A percentile compares a stretch with the other conserved stretches of the same genome.
phyloP scores from a whole-genome alignment of 768 basidiomycete species.

The Jaapia argillacea region DNA sequence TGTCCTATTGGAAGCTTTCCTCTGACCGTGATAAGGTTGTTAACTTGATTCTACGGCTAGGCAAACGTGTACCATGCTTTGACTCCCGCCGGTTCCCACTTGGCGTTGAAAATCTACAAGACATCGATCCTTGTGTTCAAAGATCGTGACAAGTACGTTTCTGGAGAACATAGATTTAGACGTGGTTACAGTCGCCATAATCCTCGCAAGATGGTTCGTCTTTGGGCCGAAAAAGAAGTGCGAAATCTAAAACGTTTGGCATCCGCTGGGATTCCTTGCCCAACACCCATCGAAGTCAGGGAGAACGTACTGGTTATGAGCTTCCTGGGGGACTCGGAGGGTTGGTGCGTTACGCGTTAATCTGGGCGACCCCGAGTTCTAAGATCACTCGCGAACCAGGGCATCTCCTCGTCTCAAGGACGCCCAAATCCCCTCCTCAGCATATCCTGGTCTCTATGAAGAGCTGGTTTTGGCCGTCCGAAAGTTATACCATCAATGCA shows the following conservation, averaged over 20 bases:
- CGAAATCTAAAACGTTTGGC: constrained; percentile 83
- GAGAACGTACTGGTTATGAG: constrained; percentile 97
- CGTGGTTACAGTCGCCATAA: constrained; percentile 81
- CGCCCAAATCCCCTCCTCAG: constrained; percentile 45
- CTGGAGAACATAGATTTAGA: constrained; percentile 92
- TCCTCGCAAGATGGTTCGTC: constrained; percentile 95
- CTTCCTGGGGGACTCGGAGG: constrained; percentile 74
- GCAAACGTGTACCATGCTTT: constrained; percentile 96
- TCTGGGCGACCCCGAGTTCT: constrained; percentile 2
- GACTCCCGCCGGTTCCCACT: constrained; percentile 40
- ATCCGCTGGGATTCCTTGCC: constrained; percentile 77
- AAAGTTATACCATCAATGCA: constrained; percentile 82
- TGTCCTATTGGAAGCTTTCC: constrained; percentile 10
- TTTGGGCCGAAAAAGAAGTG: constrained; percentile 99
- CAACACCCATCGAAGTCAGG: constrained; percentile 85
- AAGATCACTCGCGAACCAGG: constrained; percentile 30
- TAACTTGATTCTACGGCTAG: constrained; percentile 27
- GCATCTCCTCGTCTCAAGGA: constrained; percentile 93
- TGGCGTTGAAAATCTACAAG: constrained; percentile 97
- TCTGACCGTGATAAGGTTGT: neutral
- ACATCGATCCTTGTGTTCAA: constrained; percentile 97
- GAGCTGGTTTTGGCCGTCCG: constrained; percentile 77
- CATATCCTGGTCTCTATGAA: constrained; percentile 53
- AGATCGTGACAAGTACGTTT: constrained; percentile 93
- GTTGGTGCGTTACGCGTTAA: constrained; percentile 51